Conservation (phyloP, 2,329 filamentous ascomycete species). For the Karstenula rhodostoma region DNA sequence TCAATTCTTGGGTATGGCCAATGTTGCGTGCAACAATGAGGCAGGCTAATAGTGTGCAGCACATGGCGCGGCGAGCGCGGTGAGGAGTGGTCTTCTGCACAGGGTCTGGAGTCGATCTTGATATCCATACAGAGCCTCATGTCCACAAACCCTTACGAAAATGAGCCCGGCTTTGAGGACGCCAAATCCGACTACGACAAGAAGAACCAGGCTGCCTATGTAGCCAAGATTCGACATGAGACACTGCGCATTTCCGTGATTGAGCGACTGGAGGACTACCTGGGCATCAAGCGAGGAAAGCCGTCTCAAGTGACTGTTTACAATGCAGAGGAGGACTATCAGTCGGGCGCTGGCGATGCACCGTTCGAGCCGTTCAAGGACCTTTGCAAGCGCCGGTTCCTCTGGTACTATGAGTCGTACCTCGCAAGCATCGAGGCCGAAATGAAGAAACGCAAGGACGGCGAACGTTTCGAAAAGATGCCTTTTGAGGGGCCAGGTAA, state of each 20-base stretch:
- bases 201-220: slow-evolving; percentile 76
- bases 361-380: slow-evolving; percentile 89
- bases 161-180: slow-evolving; percentile 92
- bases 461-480: slow-evolving; percentile 76
- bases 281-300: slow-evolving; percentile 65
- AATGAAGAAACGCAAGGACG: slow-evolving; percentile 67
- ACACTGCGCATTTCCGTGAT: slow-evolving; percentile 86
- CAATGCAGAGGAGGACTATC: slow-evolving; percentile 60
- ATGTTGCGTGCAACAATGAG: slow-evolving; percentile 2
- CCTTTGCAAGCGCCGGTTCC: slow-evolving; percentile 86
- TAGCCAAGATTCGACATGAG: slow-evolving; percentile 92
- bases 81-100: slow-evolving; percentile 96
- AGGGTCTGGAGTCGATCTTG: slow-evolving; percentile 91
- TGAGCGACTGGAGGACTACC: slow-evolving; percentile 80
- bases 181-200: slow-evolving; percentile 73
- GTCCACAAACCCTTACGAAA: slow-evolving; percentile 92
- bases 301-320: slow-evolving; percentile 52
- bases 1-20: slow-evolving; percentile 80
- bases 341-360: slow-evolving; percentile 59
- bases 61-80: slow-evolving; percentile 92
- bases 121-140: slow-evolving; percentile 97
- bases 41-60: slow-evolving; percentile 56
- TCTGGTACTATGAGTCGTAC: slow-evolving; percentile 97
- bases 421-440: slow-evolving; percentile 73
- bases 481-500: slow-evolving; percentile 84